Conservation (phyloP, 2,329 filamentous ascomycete genomes). For the Monilinia vaccinii-corymbosi region DNA sequence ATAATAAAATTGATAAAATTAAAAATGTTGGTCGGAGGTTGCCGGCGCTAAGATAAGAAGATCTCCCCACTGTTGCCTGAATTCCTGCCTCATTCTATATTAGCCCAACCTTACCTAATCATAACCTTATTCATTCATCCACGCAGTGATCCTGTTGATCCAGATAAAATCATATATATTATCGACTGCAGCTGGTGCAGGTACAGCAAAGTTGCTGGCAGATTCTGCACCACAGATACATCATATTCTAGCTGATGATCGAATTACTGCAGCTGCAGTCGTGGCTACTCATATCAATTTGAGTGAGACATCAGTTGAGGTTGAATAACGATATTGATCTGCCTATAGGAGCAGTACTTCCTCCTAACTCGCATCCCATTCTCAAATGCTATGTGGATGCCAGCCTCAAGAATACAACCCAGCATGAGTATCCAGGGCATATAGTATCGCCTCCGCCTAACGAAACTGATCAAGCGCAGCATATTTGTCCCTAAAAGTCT, state of each 20-base stretch:
- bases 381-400: slow-evolving; percentile 55
- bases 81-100: neutral
- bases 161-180: slow-evolving; percentile 44
- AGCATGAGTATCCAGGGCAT: slow-evolving; percentile 38
- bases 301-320: slow-evolving; percentile 24
- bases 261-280: slow-evolving; percentile 49
- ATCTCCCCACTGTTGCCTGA: neutral
- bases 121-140: slow-evolving; percentile 5
- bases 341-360: slow-evolving; percentile 29
- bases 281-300: slow-evolving; percentile 40
- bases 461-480: slow-evolving; percentile 34
- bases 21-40: slow-evolving; percentile 4
- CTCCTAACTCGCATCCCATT: slow-evolving; percentile 38
- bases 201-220: slow-evolving; percentile 45
- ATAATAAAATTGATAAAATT: slow-evolving; percentile 13
- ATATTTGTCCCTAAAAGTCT: slow-evolving; percentile 34
- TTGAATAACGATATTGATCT: neutral
- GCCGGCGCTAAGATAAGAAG: slow-evolving; percentile 11
- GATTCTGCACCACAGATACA: slow-evolving; percentile 40
- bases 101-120: too few relatives aligned
- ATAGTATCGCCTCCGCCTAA: slow-evolving; percentile 43
- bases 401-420: slow-evolving; percentile 46
- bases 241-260: slow-evolving; percentile 42
- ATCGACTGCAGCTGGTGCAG: slow-evolving; percentile 49
- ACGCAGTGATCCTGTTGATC: too few relatives aligned